These are phyloP conservation scores for Tremella fuciformis DNA, from an alignment of 768 basidiomycete genomes.

Conservation along the genomic window DNA sequence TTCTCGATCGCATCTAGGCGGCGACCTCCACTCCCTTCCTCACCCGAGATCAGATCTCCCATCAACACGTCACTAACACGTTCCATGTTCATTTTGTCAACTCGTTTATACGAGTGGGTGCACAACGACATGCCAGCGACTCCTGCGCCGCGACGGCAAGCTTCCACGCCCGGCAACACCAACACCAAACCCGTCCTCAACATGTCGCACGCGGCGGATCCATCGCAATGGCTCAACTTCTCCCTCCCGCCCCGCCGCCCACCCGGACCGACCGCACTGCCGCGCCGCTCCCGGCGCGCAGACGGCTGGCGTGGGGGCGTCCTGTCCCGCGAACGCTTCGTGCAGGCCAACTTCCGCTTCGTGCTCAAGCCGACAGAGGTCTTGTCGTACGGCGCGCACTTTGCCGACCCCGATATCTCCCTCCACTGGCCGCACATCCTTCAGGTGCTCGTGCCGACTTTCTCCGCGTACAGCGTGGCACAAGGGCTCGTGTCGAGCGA, in stretches of 20 bases:
- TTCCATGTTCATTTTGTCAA: too few relatives aligned
- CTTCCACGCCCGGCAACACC: conserved; percentile 6
- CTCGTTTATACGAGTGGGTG: too few relatives aligned
- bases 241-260: conserved; percentile 73
- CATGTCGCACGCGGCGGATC: conserved; percentile 16
- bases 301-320: conserved; percentile 60
- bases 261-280: conserved; percentile 46
- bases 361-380: conserved; percentile 75
- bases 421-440: conserved; percentile 95
- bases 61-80: too few relatives aligned
- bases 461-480: conserved; percentile 69
- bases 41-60: too few relatives aligned
- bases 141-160: too few relatives aligned
- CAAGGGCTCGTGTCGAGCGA: conserved; percentile 46
- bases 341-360: conserved; percentile 95
- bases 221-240: conserved; percentile 69
- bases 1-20: too few relatives aligned
- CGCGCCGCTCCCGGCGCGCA: conserved; percentile 71
- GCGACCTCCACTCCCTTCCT: too few relatives aligned
- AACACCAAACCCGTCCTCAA: conserved; percentile 10
- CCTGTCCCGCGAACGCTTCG: conserved; percentile 91
- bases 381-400: conserved; percentile 86
- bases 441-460: conserved; percentile 86
- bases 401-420: conserved; percentile 97
- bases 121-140: too few relatives aligned